A percentile compares a stretch with the other conserved stretches of the same genome.
Conservation (phyloP, 2,329 filamentous ascomycete species). For the Calonectria ilicicola region DNA sequence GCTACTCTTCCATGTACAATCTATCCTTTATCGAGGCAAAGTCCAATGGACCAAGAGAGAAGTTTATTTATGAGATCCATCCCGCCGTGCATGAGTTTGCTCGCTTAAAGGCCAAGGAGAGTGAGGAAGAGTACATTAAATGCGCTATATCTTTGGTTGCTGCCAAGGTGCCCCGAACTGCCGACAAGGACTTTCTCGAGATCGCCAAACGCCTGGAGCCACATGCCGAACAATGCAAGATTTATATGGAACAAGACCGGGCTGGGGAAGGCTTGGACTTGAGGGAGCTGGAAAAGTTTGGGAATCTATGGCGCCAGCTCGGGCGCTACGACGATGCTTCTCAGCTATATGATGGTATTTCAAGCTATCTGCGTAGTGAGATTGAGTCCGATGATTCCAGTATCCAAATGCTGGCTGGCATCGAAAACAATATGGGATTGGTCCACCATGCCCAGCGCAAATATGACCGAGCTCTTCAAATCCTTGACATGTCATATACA, state of each 20-base stretch:
- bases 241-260: conserved; percentile 6
- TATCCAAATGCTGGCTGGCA: conserved; percentile 3
- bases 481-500: background rate
- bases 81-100: conserved; percentile 9
- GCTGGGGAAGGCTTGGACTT: background rate
- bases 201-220: background rate
- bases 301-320: conserved; percentile 4
- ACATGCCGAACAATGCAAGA: conserved; percentile 7
- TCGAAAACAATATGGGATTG: conserved; percentile 6
- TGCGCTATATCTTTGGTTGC: background rate
- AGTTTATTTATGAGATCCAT: conserved; percentile 7
- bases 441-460: background rate
- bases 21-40: conserved; percentile 2
- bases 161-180: background rate
- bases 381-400: background rate
- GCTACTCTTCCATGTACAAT: background rate
- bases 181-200: background rate
- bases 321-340: conserved; percentile 6
- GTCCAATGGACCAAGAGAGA: background rate
- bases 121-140: conserved; percentile 1
- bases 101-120: background rate
- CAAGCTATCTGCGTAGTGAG: background rate
- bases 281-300: conserved; percentile 2
- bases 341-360: background rate
- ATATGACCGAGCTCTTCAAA: background rate